These are phyloP conservation scores for Termitomyces eurrhizus DNA, from an alignment of 768 basidiomycete genomes.

Conservation along the genomic window DNA sequence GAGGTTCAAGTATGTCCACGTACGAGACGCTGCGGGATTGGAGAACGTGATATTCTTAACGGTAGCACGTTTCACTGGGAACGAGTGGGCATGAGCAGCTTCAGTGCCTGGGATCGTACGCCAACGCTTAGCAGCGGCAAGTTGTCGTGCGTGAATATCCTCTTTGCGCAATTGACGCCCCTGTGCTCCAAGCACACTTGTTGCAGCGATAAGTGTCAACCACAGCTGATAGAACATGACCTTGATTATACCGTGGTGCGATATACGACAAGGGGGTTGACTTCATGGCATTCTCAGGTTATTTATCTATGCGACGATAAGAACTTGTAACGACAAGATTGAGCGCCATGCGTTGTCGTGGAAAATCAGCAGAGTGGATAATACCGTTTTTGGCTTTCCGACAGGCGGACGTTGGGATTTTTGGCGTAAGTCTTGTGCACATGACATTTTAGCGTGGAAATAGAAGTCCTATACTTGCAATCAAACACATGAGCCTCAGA, in stretches of 20 bases:
- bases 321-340: not conserved
- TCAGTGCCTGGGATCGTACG: conserved; percentile 7
- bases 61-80: conserved; percentile 14
- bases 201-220: conserved; percentile 16
- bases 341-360: conserved; percentile 1
- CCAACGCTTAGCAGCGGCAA: conserved; percentile 44
- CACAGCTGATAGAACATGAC: conserved; percentile 15
- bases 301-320: conserved; percentile 1
- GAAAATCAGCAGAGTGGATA: not conserved
- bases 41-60: conserved; percentile 67
- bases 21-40: conserved; percentile 65
- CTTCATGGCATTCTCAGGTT: not conserved
- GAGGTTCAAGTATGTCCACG: conserved; percentile 10
- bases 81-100: conserved; percentile 11
- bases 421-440: not conserved
- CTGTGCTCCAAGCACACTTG: conserved; percentile 16
- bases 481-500: not conserved
- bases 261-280: not conserved
- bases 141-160: conserved; percentile 41
- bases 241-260: not conserved
- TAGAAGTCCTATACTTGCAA: conserved; percentile 1
- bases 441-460: not conserved
- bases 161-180: conserved; percentile 34
- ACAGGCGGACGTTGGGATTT: not conserved
- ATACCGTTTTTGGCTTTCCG: not conserved